A percentile compares a stretch with the other conserved stretches of the same genome.
Evolutionary conservation across 2,329 filamentous ascomycete genomes (phyloP).

Genomic region (Falciphora oryzae): DNA sequence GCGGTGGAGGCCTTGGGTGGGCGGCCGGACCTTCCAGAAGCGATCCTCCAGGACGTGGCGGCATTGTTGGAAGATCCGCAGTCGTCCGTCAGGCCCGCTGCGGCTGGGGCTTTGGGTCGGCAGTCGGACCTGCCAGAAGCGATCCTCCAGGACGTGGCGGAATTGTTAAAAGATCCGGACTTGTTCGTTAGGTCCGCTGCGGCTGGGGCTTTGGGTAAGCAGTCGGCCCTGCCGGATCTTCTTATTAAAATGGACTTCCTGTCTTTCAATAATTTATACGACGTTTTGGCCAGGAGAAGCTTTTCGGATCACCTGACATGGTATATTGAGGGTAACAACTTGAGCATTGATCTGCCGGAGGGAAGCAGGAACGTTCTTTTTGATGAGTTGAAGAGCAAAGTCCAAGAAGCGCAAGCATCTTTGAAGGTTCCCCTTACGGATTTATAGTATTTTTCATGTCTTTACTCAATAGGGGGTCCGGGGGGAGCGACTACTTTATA

Average conservation of each 20-base stretch:
- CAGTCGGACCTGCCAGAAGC: too few relatives aligned
- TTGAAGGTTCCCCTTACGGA: background rate
- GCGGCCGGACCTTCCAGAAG: too few relatives aligned
- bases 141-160: slow-evolving; percentile 6
- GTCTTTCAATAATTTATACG: background rate
- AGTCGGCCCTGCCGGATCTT: background rate
- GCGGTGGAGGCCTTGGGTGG: background rate
- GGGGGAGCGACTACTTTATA: background rate
- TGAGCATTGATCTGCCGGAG: background rate
- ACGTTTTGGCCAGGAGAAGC: background rate
- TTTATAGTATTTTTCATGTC: background rate
- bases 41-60: too few relatives aligned
- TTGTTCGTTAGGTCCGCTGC: background rate
- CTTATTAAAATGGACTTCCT: background rate
- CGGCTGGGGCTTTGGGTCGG: too few relatives aligned
- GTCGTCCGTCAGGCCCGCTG: too few relatives aligned
- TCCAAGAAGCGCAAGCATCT: slow-evolving; percentile 1
- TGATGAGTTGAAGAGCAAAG: background rate
- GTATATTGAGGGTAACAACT: too few relatives aligned
- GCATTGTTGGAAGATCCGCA: too few relatives aligned
- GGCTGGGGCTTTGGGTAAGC: too few relatives aligned
- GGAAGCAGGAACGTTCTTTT: background rate
- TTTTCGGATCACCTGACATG: too few relatives aligned
- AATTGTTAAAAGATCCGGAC: background rate
- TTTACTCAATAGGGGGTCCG: background rate